Evolutionary conservation across 106 monocot species (phyloP).

Genomic region (Chionographis japonica): DNA sequence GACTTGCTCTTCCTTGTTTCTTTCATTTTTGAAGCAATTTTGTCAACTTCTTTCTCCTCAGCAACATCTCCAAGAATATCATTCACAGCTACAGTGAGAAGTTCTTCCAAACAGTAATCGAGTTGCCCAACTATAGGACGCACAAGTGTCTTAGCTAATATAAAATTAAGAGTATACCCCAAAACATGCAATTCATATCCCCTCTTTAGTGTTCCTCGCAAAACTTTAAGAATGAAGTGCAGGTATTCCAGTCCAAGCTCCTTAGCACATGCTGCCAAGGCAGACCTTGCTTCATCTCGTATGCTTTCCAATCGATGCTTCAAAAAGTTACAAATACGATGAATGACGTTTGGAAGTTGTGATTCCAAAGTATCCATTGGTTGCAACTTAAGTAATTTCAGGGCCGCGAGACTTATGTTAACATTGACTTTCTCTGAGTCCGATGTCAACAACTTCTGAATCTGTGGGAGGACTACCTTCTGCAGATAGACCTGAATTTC

Average conservation of each 20-base stretch:
- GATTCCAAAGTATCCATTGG: conserved; percentile 59
- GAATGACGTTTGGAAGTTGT: conserved; percentile 71
- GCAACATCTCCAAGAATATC: conserved; percentile 91
- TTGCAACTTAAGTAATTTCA: conserved; percentile 82
- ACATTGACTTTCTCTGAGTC: conserved; percentile 82
- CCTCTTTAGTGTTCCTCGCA: conserved; percentile 70
- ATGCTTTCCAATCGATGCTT: conserved; percentile 74
- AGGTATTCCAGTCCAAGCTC: conserved; percentile 70
- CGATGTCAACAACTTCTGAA: conserved; percentile 48
- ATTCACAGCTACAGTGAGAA: conserved; percentile 59
- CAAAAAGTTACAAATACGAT: conserved; percentile 71
- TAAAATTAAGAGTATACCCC: conserved; percentile 79
- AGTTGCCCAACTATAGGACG: conserved; percentile 36
- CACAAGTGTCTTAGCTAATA: conserved; percentile 48
- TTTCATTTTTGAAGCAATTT: conserved; percentile 97
- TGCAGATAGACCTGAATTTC: conserved; percentile 49
- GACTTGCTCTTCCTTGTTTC: conserved; percentile 82
- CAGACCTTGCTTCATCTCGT: conserved; percentile 84
- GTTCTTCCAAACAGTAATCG: conserved; percentile 90
- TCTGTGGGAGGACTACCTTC: conserved; percentile 47
- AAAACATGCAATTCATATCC: conserved; percentile 92
- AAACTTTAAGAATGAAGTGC: conserved; percentile 58
- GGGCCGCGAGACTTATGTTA: conserved; percentile 59
- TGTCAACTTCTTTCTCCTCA: conserved; percentile 87
- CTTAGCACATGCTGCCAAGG: conserved; percentile 66